Evolutionary conservation across 768 basidiomycete genomes (phyloP).

Genomic region (Suillus ampliporus): DNA sequence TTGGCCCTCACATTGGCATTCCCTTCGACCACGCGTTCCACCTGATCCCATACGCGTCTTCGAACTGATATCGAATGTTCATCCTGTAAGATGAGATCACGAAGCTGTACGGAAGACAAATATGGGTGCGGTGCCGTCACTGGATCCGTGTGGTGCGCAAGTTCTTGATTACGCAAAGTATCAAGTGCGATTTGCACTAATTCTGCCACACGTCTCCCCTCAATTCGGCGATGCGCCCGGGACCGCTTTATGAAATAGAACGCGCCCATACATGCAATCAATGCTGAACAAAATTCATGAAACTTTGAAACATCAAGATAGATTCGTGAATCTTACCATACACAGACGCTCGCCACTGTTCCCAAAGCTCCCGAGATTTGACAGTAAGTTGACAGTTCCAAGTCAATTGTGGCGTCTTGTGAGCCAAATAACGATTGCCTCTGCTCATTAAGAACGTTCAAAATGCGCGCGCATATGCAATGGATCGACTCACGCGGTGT

Average conservation of each 20-base stretch:
- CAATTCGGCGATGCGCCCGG: conserved; percentile 57
- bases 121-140: conserved; percentile 75
- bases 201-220: conserved; percentile 68
- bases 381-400: conserved; percentile 71
- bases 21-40: conserved; percentile 85
- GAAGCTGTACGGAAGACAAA: conserved; percentile 84
- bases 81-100: conserved; percentile 83
- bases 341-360: conserved; percentile 66
- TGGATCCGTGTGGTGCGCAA: conserved; percentile 83
- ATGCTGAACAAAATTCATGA: conserved; percentile 31
- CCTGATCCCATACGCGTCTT: conserved; percentile 77
- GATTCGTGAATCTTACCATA: conserved; percentile 51
- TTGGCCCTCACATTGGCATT: conserved; percentile 91
- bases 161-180: conserved; percentile 81
- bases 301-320: conserved; percentile 19
- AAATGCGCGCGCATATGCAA: conserved; percentile 25
- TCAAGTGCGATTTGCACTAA: conserved; percentile 83
- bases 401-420: conserved; percentile 69
- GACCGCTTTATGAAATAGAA: conserved; percentile 29
- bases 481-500: conserved; percentile 59
- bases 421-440: conserved; percentile 76
- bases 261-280: conserved; percentile 26
- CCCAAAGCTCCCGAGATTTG: conserved; percentile 69
- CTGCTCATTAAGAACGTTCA: conserved; percentile 44
- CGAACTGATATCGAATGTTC: conserved; percentile 75